Conservation (phyloP, 2,329 filamentous ascomycete genomes). For the Penicillium janthinellum region DNA sequence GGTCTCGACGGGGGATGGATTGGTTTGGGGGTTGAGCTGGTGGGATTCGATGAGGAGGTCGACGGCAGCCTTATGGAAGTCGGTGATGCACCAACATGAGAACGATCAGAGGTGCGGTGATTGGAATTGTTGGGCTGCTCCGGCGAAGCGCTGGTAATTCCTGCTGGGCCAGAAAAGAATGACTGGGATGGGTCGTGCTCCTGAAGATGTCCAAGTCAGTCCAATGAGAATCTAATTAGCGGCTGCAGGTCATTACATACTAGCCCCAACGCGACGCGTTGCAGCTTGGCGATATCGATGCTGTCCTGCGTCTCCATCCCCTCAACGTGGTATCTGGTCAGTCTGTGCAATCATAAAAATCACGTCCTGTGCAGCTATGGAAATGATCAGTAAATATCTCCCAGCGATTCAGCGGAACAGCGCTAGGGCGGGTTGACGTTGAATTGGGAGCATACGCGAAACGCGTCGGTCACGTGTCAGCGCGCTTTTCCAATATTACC, state of each 20-base stretch:
- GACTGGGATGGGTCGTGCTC: constrained; percentile 35
- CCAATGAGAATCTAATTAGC: constrained; percentile 28
- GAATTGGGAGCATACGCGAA: constrained; percentile 29
- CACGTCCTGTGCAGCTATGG: background rate
- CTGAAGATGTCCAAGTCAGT: constrained; percentile 33
- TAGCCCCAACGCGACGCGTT: constrained; percentile 45
- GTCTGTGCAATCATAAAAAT: background rate
- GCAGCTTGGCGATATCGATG: constrained; percentile 43
- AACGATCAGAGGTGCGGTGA: background rate
- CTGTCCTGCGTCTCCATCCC: constrained; percentile 46
- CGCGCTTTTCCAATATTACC: constrained; percentile 29
- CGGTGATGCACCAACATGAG: constrained; percentile 11
- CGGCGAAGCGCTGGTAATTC: constrained; percentile 9
- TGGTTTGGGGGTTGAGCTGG: constrained; percentile 11
- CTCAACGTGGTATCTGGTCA: constrained; percentile 1
- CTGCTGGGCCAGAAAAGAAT: constrained; percentile 14
- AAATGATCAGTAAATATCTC: background rate
- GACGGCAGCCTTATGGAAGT: constrained; percentile 11
- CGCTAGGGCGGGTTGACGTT: background rate
- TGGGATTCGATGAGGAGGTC: constrained; percentile 14
- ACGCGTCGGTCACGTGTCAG: constrained; percentile 34
- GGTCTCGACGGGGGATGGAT: constrained; percentile 1
- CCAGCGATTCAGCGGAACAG: background rate
- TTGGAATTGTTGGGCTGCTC: background rate
- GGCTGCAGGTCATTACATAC: constrained; percentile 38